A percentile compares a stretch with the other conserved stretches of the same genome.
phyloP scores from a whole-genome alignment of 2,329 filamentous ascomycete species.

The Sporothrix luriei region DNA sequence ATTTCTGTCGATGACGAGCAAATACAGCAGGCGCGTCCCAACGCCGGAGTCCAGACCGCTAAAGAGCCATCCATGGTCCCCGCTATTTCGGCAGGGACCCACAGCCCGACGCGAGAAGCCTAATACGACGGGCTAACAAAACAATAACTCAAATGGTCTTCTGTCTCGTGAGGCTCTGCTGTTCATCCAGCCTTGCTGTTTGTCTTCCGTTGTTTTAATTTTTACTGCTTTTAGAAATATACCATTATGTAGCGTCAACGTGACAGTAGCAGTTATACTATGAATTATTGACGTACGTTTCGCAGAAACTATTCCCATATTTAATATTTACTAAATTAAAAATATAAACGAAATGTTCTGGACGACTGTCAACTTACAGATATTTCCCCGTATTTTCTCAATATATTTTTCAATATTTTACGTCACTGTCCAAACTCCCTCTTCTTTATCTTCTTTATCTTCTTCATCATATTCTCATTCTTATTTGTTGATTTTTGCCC shows the following conservation, averaged over 20 bases:
- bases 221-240: no score
- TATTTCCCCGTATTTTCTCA: no score
- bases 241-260: no score
- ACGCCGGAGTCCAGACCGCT: slow-evolving; percentile 1
- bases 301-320: no score
- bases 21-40: background rate
- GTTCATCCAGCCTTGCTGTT: background rate
- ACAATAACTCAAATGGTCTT: no score
- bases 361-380: no score
- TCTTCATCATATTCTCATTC: background rate
- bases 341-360: no score
- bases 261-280: no score
- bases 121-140: background rate
- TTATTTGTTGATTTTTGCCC: background rate
- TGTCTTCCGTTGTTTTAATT: background rate
- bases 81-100: background rate
- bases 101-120: slow-evolving; percentile 2
- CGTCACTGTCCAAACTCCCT: background rate
- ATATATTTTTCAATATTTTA: background rate
- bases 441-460: background rate
- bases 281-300: no score
- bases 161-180: background rate
- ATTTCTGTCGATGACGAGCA: slow-evolving; percentile 8
- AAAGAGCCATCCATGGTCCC: background rate
- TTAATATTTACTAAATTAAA: no score